Percentiles rank a stretch among this genome's conserved stretches.
Conservation (phyloP, 73 alveolate species). For the Paramecium tetraurelia region DNA sequence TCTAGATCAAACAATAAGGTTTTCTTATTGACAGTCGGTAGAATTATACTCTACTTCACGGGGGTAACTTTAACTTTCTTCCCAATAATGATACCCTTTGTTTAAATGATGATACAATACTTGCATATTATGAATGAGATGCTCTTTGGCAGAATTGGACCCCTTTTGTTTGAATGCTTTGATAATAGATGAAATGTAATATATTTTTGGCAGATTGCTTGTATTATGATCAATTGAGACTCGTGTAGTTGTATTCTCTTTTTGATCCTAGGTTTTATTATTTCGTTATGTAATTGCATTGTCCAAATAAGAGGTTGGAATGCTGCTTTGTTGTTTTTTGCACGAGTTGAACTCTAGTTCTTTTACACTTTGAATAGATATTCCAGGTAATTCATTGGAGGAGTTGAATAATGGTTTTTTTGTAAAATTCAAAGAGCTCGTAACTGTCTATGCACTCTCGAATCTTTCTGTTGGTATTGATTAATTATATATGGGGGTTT, state of each 20-base stretch:
- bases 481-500: not conserved
- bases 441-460: not conserved
- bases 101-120: not conserved
- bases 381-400: not conserved
- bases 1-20: slow-evolving; percentile 57
- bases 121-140: slow-evolving; percentile 4
- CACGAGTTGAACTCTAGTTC: not conserved
- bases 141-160: slow-evolving; percentile 29
- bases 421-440: not conserved
- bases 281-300: not conserved
- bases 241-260: not conserved
- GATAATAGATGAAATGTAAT: not conserved
- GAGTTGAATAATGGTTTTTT: not conserved
- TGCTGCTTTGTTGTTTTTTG: not conserved
- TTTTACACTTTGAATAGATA: not conserved
- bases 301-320: slow-evolving; percentile 35
- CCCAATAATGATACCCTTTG: not conserved
- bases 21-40: slow-evolving; percentile 58
- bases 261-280: not conserved
- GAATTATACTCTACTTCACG: not conserved
- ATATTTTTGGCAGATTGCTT: not conserved
- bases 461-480: not conserved
- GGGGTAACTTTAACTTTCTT: not conserved
- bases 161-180: slow-evolving; percentile 22
- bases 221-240: not conserved